These are phyloP conservation scores for Pseudogymnoascus sp. DNA, from an alignment of 2,329 filamentous ascomycete genomes.

Conservation along the genomic window DNA sequence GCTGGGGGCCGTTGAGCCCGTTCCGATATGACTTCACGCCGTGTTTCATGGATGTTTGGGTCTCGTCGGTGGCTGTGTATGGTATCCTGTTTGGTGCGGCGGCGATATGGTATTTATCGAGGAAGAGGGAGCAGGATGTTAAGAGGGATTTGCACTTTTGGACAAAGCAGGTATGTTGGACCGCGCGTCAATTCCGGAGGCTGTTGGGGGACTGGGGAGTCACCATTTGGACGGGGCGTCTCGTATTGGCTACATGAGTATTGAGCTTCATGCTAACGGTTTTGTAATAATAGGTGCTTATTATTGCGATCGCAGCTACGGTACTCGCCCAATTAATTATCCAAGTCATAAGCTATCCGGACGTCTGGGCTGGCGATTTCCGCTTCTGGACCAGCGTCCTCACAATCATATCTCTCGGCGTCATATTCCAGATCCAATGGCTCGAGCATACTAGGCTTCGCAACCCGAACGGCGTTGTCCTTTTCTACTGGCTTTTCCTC, in stretches of 20 bases:
- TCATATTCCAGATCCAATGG: conserved; percentile 59
- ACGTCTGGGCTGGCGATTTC: conserved; percentile 56
- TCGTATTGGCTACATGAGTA: conserved; percentile 13
- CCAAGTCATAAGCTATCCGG: conserved; percentile 49
- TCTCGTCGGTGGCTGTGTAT: conserved; percentile 67
- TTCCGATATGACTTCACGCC: conserved; percentile 90
- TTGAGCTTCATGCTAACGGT: conserved; percentile 7
- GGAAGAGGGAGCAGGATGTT: conserved; percentile 56
- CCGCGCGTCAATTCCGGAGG: not conserved
- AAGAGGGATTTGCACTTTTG: conserved; percentile 89
- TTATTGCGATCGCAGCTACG: conserved; percentile 47
- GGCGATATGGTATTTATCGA: conserved; percentile 71
- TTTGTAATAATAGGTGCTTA: conserved; percentile 38
- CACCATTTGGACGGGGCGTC: conserved; percentile 9
- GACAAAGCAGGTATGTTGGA: conserved; percentile 67
- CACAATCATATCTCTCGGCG: conserved; percentile 50
- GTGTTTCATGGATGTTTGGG: conserved; percentile 91
- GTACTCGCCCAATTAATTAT: conserved; percentile 52
- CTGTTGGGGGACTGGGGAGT: not conserved
- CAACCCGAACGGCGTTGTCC: conserved; percentile 60
- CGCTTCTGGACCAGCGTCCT: conserved; percentile 61
- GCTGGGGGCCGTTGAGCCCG: conserved; percentile 89
- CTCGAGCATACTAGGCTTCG: conserved; percentile 60
- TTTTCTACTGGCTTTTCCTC: conserved; percentile 67
- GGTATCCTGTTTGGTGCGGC: conserved; percentile 69